Base-by-base conservation (phyloP, 345 rosid species). In the Brassica carinata region DNA sequence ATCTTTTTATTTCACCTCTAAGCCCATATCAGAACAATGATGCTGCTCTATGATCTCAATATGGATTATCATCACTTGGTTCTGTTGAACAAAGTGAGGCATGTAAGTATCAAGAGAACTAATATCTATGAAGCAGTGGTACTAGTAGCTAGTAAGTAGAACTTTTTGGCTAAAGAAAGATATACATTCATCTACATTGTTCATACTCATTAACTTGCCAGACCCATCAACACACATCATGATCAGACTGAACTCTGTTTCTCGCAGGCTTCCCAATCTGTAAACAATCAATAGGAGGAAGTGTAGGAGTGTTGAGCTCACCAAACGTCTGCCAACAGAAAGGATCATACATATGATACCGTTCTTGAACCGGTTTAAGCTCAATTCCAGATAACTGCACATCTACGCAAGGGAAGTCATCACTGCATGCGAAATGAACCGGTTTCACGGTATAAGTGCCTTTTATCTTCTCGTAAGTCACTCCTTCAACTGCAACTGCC, bases 241-340 rank as follows among this genome's bases (percentile, higher is more conserved):
- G 85, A 71, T 85, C 90, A 0, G 89, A 84, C 57, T 88, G 93
- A 29, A 88, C 87, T 30, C 88, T 79, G 84, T 87, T 94, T 79
- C 81, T 89, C 1, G 97, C 29, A 1, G 97, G 99, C 87, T 96
- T 96, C 19, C 99, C 99, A 17, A 87, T 83, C 75, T 89, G 95
- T 77, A 96, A 80, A 77, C 99, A 96, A 73, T 74, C 89, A 11
- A 96, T 90, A 6, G 99, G 99, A 38, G 99, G 99, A 74, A 83
- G 82, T 8, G 97, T 91, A 18, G 98, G 98, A 66, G 91, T 90
- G 59, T 76, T 89, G 78, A 92, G 79, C 87, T 87, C 89, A 62
- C 99, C 99, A 55, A 87, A 96, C 1, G 97, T 88, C 82, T 92
- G 89, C 98, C 98, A 96, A 84, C 98, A 96, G 85, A 84, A 94